Conservation (phyloP, 169 alveolate genomes). For the Eimeria falciformis region DNA sequence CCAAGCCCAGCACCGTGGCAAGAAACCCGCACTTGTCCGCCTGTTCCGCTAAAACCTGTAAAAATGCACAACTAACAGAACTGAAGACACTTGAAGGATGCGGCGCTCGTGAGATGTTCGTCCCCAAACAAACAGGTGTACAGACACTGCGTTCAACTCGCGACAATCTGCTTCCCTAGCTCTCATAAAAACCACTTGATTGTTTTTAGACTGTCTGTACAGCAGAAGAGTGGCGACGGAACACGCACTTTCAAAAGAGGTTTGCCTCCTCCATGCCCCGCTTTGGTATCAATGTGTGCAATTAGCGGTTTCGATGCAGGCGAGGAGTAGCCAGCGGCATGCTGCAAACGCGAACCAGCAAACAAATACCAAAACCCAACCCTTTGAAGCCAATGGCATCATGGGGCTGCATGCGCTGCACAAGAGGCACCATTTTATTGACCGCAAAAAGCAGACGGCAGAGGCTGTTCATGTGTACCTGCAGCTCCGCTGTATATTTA, state of each 20-base stretch:
- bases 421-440: no score
- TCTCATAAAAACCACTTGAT: not conserved
- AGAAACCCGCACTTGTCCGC: constrained; percentile 58
- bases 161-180: not conserved
- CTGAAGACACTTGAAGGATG: not conserved
- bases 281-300: constrained; percentile 59
- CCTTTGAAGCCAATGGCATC: no score
- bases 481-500: constrained; percentile 67
- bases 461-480: constrained; percentile 38
- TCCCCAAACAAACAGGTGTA: not conserved
- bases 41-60: constrained; percentile 39
- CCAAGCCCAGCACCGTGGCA: constrained; percentile 17
- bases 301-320: constrained; percentile 39
- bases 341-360: constrained; percentile 10
- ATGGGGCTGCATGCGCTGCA: no score
- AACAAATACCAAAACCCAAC: no score
- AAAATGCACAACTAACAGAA: not conserved
- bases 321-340: constrained; percentile 64
- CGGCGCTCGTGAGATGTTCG: not conserved
- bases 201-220: not conserved
- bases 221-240: not conserved
- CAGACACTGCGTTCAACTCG: not conserved
- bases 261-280: constrained; percentile 77
- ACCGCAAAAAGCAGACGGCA: not conserved
- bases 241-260: constrained; percentile 63